Evolutionary conservation across 1,139 yeast species (phyloP), one percentile per base, ranked within the genome.

Genomic region (Pichia sp.): DNA sequence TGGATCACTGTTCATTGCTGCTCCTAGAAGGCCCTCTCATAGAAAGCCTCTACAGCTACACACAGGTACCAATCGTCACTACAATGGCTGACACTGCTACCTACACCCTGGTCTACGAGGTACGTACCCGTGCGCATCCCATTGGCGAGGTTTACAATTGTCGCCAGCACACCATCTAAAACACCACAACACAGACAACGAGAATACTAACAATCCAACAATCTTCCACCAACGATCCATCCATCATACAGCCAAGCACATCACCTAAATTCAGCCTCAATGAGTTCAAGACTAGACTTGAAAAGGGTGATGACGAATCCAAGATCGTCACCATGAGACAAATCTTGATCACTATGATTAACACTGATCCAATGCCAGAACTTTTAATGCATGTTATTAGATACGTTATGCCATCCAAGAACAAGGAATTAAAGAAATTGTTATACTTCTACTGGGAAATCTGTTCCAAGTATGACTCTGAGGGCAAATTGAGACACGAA

Each of bases 371-470:
- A 49, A 76, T 93, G 83, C 94, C 96, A n/a, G 96, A 87, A 56
- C 74, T 94, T 59, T 78, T 94, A 69, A 93, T 94, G 99, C 96
- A 91, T 67, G 87, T 94, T 58, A 93, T 94, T 61, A 81, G 99
- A 62, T 94, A 89, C 62, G 94, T 94, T 49, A 90, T 94, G 97
- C 99, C 99, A 19, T 88, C 96, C 19, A 85, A 77, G 62, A 83
- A 84, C 70, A 94, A 93, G 70, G 88, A 85, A 60, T 79, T 94
- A 69, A 94, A 94, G 75, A 93, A 91, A 68, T 75, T 94, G 63
- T 74, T 94, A 57, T 94, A 93, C 64, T 89, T 90, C 63, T 94
- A 94, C 73, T 94, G 99, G 99, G 99, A 94, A 68, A 89, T 91
- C 48, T 94, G 96, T 65, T 96, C 97, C 47, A 94, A 94, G 70